Base-by-base conservation (phyloP, 78 protist genomes). In the Monosiga brevicollis region DNA sequence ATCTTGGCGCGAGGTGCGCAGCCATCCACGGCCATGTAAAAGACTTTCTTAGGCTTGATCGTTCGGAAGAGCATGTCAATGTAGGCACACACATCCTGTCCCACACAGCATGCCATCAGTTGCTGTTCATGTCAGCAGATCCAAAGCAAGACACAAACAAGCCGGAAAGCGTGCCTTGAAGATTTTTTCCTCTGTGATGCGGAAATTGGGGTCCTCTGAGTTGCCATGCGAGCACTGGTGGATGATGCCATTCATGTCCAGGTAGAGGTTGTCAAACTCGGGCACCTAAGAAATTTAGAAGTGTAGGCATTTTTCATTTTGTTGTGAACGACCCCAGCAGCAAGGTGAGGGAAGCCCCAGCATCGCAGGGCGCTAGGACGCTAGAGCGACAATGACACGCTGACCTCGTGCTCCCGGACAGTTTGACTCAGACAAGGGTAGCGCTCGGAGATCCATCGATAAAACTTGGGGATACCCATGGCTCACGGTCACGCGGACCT, bases 1-100 rank as follows among this genome's bases (percentile, higher is more conserved):
- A 95, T 93, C 89, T 97, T 97, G 36, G 98, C 97, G 6, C 98
- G 92, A 10, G 99, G 99, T 20, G 98, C 99, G 35, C 90, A 26
- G 35, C 88, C 88, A 34, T 88, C 91, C n/a, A 88, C n/a, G 75
- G 91, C 91, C 70, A 88, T 1, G 86, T 70, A 88, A 34, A 88
- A 70, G 43, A 88, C 71, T 34, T 36, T 34, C 83, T 71, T 42
- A 25, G 91, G 91, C 42, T 40, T 73, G 76, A 85, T 74, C 22
- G 84, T 41, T 0, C 74, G 62, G 26, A 84, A 42, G 1, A 88
- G 70, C 37, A 1, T 15, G 42, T 83, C 86, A 24, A 88, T 11
- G 79, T 79, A 79, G 70, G 36, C 40, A n/a, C 78, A 49, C 49
- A 80, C 15, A 38, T 43, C 82, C 39, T 9, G 62, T n/a, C n/a